These are phyloP conservation scores for Globomyces pollinis-pini DNA, from an alignment of 192 early-diverging fungal species.

Conservation along the genomic window DNA sequence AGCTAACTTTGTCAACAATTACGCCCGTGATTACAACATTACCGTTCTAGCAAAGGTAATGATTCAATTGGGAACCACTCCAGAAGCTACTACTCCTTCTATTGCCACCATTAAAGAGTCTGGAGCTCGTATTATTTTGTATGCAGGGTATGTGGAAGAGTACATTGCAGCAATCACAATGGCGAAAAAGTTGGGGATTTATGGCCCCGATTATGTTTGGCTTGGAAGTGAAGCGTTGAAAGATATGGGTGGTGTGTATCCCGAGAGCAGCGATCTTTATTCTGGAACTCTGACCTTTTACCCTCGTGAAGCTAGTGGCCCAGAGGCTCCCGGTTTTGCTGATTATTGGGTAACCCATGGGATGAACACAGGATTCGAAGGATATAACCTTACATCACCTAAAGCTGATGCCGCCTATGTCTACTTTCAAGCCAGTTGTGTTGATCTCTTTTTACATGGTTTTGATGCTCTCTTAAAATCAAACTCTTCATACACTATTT, in stretches of 20 bases:
- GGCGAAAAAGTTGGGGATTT: not conserved
- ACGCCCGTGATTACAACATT: not conserved
- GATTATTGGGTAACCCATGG: not conserved
- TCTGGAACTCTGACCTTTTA: not conserved
- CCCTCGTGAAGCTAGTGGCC: not conserved
- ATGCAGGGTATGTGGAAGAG: not conserved
- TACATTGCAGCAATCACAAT: not conserved
- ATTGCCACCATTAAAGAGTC: not conserved
- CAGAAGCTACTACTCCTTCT: not conserved
- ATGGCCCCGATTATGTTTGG: not conserved
- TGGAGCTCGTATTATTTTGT: not conserved
- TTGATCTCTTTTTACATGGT: not conserved
- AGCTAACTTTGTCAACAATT: not conserved
- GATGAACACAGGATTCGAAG: not conserved
- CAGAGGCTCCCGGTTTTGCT: not conserved
- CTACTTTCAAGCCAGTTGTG: slow-evolving; percentile 4
- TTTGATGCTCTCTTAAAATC: slow-evolving; percentile 1
- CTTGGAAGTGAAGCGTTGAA: not conserved
- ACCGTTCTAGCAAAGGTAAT: not conserved
- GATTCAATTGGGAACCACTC: not conserved
- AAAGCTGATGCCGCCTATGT: not conserved
- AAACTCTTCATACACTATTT: not conserved
- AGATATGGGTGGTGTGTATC: not conserved
- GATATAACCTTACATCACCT: not conserved
- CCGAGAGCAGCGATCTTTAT: too few relatives aligned